Conservation (phyloP, 305 asterid genomes). For the Coffea humblotiana region DNA sequence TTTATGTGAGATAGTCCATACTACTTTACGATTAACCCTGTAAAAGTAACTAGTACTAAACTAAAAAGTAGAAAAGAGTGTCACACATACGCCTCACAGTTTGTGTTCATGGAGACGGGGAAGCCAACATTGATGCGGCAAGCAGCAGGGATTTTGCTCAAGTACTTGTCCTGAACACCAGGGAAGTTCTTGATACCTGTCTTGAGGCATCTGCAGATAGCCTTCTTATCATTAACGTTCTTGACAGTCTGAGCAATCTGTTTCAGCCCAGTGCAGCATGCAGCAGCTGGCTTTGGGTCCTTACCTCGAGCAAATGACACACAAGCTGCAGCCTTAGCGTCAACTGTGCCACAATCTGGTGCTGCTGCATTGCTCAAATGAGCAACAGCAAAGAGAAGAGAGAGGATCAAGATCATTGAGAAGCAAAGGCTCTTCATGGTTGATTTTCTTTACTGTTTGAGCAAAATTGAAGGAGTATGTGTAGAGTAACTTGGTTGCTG, state of each 20-base stretch:
- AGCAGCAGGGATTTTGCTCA: slow-evolving; percentile 52
- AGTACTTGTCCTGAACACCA: slow-evolving; percentile 55
- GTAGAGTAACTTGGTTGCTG: neutral
- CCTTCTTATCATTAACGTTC: slow-evolving; percentile 56
- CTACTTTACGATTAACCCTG: too few species aligned
- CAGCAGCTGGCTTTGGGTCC: slow-evolving; percentile 28
- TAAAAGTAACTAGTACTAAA: too few species aligned
- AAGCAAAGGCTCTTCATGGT: slow-evolving; percentile 47
- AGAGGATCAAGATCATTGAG: slow-evolving; percentile 38
- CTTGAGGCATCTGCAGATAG: slow-evolving; percentile 65
- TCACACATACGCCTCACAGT: slow-evolving; percentile 25
- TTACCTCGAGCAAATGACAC: slow-evolving; percentile 44
- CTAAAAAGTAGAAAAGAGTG: neutral
- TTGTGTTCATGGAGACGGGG: slow-evolving; percentile 60
- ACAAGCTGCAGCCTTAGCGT: slow-evolving; percentile 49
- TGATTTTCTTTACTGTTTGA: neutral
- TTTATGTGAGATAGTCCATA: too few species aligned
- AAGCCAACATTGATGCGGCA: slow-evolving; percentile 59
- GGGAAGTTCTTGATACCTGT: slow-evolving; percentile 42
- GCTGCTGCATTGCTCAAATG: slow-evolving; percentile 45
- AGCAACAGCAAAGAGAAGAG: slow-evolving; percentile 41
- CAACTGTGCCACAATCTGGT: slow-evolving; percentile 43
- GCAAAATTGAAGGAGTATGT: neutral
- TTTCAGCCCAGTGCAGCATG: slow-evolving; percentile 53
- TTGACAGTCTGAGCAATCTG: slow-evolving; percentile 39